These are phyloP conservation scores for Quercus gilva DNA, from an alignment of 306 rosid species.

Conservation along the genomic window DNA sequence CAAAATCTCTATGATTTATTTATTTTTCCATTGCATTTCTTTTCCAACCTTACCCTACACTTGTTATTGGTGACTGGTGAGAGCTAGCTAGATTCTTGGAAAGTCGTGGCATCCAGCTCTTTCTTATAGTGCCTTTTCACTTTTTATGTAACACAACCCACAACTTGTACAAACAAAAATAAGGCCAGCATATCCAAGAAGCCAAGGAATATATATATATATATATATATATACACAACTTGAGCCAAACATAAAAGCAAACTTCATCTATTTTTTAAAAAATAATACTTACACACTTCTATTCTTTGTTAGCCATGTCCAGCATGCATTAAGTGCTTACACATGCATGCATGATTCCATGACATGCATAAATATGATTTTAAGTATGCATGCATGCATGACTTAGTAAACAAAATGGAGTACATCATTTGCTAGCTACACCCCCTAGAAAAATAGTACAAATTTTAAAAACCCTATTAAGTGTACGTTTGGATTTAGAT, in stretches of 20 bases:
- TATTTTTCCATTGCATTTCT: neutral
- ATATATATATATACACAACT: neutral
- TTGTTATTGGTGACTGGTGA: neutral
- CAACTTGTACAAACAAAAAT: slow-evolving; percentile 21
- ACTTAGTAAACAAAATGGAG: neutral
- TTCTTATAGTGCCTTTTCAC: slow-evolving; percentile 34
- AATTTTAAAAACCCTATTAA: neutral
- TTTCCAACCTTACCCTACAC: slow-evolving; percentile 32
- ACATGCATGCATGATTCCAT: neutral
- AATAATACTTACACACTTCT: neutral
- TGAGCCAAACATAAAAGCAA: neutral
- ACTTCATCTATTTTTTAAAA: neutral
- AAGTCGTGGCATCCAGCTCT: slow-evolving; percentile 52
- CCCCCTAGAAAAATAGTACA: neutral
- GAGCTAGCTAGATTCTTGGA: slow-evolving; percentile 17
- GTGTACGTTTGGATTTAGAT: too few relatives aligned
- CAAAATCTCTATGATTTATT: neutral
- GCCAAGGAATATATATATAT: neutral
- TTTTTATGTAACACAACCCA: slow-evolving; percentile 40
- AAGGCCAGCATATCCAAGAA: slow-evolving; percentile 16
- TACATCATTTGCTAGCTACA: neutral
- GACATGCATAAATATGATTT: neutral
- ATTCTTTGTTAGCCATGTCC: neutral
- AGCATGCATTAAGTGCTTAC: neutral
- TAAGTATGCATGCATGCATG: neutral